Evolutionary conservation across 306 rosid species (phyloP), one percentile per base, ranked within the genome.

Genomic region (Fragaria nilgerrensis): DNA sequence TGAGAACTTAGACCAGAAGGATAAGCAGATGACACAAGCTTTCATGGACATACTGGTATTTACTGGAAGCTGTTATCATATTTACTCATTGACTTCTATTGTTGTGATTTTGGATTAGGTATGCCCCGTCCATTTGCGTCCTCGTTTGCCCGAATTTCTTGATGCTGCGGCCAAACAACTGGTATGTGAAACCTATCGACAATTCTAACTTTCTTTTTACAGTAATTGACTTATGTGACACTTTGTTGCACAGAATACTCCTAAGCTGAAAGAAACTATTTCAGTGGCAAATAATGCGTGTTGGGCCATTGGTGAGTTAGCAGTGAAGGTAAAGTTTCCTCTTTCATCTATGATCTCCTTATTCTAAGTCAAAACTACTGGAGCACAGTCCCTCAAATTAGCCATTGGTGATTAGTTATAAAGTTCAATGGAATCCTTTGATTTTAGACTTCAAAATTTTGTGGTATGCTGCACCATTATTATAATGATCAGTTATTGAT

Each of bases 271-370:
- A 82, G 94, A 90, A 81, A 90, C 91, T 76, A 81, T 90, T 85
- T 96, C 98, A 45, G 97, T 96, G 72, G 99, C 99, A 78, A 96
- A 96, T 83, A 96, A 96, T 87, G 99, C 99, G 39, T 96, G 99
- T 82, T 96, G 99, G 99, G 96, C 97, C 48, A 93, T 96, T 72
- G 99, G 99, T 79, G 99, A 96, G 77, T 78, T 96, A 80, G 97
- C 98, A 23, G 88, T 96, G 58, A 96, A 96, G 98, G 99, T 93
- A 89, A 68, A 87, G 34, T 66, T 76, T 69, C 25, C 55, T 27
- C 59, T 75, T 75, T 44, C 41, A 55, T 44, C 70, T 34, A 47
- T 29, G 45, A 27, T 11, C 14, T 69, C 22, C 19, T 2, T 20
- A 3, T 39, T 12, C 17, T 13, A 39, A 39, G n/a, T 67, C 23